Evolutionary conservation across 768 basidiomycete genomes (phyloP).

Genomic region (Suillus cothurnatus): DNA sequence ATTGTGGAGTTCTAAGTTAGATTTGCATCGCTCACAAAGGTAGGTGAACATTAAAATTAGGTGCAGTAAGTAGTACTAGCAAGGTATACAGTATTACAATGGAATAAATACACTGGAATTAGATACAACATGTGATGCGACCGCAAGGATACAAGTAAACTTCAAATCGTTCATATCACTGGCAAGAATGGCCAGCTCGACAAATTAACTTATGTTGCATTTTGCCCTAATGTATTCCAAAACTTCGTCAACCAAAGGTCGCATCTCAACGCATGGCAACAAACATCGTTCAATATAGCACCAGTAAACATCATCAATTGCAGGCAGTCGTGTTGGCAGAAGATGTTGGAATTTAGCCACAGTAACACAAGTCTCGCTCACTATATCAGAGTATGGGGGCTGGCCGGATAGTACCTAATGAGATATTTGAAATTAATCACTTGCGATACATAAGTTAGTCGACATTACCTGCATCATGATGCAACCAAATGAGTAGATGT

Average conservation of each 20-base stretch:
- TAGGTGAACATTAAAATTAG: too few species aligned
- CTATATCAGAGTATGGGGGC: neutral
- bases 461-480: constrained; percentile 1
- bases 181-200: neutral
- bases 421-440: neutral
- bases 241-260: neutral
- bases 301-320: neutral
- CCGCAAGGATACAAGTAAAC: neutral
- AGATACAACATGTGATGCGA: neutral
- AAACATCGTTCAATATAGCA: neutral
- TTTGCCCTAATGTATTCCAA: neutral
- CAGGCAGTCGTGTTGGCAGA: neutral
- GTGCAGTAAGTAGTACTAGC: too few species aligned
- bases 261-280: neutral
- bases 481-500: constrained; percentile 9
- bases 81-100: too few species aligned
- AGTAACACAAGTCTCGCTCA: rapidly evolving
- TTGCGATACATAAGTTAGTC: neutral
- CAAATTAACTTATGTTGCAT: neutral
- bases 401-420: neutral
- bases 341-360: neutral
- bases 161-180: neutral
- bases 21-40: too few species aligned
- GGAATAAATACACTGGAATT: neutral
- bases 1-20: too few species aligned